These are phyloP conservation scores for Aspergillus panamensis DNA, from an alignment of 495 filamentous ascomycete genomes.

Conservation along the genomic window DNA sequence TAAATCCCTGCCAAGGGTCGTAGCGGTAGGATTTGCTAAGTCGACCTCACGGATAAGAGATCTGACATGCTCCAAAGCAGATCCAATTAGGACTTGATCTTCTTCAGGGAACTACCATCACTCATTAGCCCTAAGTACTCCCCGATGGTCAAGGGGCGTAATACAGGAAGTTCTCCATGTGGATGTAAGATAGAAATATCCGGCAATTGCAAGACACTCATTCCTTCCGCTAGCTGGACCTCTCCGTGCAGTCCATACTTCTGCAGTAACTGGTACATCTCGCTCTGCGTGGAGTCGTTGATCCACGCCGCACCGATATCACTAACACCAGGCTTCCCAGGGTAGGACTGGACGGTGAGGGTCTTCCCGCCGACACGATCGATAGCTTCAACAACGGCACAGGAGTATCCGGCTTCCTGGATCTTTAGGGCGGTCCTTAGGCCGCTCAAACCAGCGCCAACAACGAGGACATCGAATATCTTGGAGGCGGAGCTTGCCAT, in stretches of 20 bases:
- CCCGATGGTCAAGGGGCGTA: neutral
- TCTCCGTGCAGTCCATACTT: neutral
- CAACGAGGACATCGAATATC: slow-evolving; percentile 18
- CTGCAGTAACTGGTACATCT: neutral
- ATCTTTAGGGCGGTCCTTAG: slow-evolving; percentile 22
- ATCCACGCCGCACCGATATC: neutral
- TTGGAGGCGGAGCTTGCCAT: neutral
- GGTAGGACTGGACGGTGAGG: neutral
- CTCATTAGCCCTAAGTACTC: neutral
- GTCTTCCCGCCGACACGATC: slow-evolving; percentile 24
- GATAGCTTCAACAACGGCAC: slow-evolving; percentile 22
- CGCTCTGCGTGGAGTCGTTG: neutral
- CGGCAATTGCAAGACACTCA: neutral
- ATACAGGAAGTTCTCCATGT: neutral
- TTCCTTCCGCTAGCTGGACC: neutral
- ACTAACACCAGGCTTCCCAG: neutral
- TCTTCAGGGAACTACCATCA: neutral
- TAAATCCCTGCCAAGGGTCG: neutral
- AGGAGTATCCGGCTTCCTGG: slow-evolving; percentile 14
- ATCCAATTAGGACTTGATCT: neutral
- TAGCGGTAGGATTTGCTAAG: neutral
- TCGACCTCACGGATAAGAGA: neutral
- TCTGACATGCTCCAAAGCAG: neutral
- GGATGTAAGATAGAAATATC: neutral
- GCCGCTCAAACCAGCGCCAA: slow-evolving; percentile 24